phyloP scores from a whole-genome alignment of 2,329 filamentous ascomycete genomes.

The Exophiala viscosa region DNA sequence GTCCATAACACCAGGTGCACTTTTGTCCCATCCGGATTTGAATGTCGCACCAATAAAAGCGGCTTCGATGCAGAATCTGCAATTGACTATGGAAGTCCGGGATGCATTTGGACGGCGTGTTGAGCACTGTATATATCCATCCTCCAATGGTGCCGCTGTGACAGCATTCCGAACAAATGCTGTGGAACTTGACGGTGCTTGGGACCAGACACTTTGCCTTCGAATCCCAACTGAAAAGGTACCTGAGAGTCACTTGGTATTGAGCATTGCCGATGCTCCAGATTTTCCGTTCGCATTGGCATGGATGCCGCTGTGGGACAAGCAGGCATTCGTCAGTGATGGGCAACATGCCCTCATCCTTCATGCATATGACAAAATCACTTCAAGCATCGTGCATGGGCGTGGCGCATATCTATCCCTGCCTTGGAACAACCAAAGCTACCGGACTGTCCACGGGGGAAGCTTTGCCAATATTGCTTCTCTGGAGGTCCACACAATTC shows the following conservation, averaged over 20 bases:
- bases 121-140: slow-evolving; percentile 80
- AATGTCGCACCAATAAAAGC: slow-evolving; percentile 71
- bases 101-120: slow-evolving; percentile 74
- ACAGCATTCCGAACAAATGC: slow-evolving; percentile 88
- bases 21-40: slow-evolving; percentile 66
- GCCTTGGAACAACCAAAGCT: slow-evolving; percentile 60
- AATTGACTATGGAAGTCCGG: slow-evolving; percentile 85
- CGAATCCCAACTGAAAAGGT: slow-evolving; percentile 77
- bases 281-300: slow-evolving; percentile 85
- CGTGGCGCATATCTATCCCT: slow-evolving; percentile 83
- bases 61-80: slow-evolving; percentile 68
- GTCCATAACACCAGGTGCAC: slow-evolving; percentile 64
- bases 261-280: slow-evolving; percentile 83
- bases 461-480: slow-evolving; percentile 75
- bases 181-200: slow-evolving; percentile 71
- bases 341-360: slow-evolving; percentile 75
- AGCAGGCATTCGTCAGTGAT: slow-evolving; percentile 83
- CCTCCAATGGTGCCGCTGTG: slow-evolving; percentile 72
- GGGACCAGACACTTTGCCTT: slow-evolving; percentile 84
- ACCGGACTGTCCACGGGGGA: slow-evolving; percentile 59
- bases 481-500: slow-evolving; percentile 74
- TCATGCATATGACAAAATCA: slow-evolving; percentile 90
- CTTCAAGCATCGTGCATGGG: slow-evolving; percentile 65
- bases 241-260: slow-evolving; percentile 75
- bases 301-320: slow-evolving; percentile 91